phyloP scores from a whole-genome alignment of 2,329 filamentous ascomycete genomes.

The Nemania sp. region DNA sequence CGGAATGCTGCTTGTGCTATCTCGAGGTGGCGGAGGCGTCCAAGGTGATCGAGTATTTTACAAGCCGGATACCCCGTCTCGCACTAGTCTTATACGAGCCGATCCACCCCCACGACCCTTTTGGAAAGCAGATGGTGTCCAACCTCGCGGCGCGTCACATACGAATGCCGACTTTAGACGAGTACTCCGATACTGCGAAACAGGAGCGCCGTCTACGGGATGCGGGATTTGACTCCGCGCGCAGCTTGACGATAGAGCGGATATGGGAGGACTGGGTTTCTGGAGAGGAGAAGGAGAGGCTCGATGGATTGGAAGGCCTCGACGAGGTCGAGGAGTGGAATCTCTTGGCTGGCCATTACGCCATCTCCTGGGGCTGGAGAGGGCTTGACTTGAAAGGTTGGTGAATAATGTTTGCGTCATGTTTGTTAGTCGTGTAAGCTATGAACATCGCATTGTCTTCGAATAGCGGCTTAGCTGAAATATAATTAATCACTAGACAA shows the following conservation, averaged over 20 bases:
- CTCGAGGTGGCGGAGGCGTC: constrained; percentile 68
- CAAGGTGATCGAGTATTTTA: constrained; percentile 68
- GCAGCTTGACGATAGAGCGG: constrained; percentile 52
- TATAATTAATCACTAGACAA: no score
- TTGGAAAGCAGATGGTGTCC: constrained; percentile 88
- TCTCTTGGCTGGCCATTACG: constrained; percentile 84
- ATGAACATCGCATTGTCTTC: no score
- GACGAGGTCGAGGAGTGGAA: constrained; percentile 97
- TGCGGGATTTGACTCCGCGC: constrained; percentile 63
- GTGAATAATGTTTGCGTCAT: constrained; percentile 6
- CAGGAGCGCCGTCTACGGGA: constrained; percentile 69
- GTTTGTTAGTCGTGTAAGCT: no score
- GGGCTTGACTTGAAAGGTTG: constrained; percentile 48
- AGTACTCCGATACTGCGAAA: constrained; percentile 68
- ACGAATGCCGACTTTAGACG: constrained; percentile 77
- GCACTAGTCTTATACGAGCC: constrained; percentile 85
- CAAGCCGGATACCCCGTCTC: constrained; percentile 52
- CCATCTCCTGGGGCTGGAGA: constrained; percentile 86
- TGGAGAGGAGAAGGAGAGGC: constrained; percentile 73
- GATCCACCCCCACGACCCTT: constrained; percentile 79
- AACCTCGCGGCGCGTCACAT: constrained; percentile 86
- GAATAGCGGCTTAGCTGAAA: no score
- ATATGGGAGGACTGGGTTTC: constrained; percentile 79
- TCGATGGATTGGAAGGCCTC: constrained; percentile 80
- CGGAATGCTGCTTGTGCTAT: constrained; percentile 95